phyloP scores from a whole-genome alignment of 805 yeast species.

The Metschnikowia santaceciliae region DNA sequence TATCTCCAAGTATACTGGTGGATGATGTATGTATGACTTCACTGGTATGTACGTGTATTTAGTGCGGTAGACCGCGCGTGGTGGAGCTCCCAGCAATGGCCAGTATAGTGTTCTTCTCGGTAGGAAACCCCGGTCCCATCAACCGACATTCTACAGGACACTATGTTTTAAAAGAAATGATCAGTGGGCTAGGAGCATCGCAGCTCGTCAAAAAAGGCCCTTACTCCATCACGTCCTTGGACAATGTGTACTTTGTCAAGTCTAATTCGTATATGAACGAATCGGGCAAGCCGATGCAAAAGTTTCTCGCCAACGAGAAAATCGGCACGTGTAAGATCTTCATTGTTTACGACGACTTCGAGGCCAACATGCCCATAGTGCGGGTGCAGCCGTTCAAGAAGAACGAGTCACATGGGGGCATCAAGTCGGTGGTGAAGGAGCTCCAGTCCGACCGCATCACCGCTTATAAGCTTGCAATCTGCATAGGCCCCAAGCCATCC shows the following conservation, averaged over 20 bases:
- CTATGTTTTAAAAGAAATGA: slow-evolving; percentile 25
- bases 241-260: slow-evolving; percentile 28
- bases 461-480: slow-evolving; percentile 34
- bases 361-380: slow-evolving; percentile 28
- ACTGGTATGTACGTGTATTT: no score
- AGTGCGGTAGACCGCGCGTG: neutral
- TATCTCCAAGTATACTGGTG: neutral
- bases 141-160: slow-evolving; percentile 42
- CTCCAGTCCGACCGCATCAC: slow-evolving; percentile 7
- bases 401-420: slow-evolving; percentile 40
- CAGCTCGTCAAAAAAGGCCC: slow-evolving; percentile 27
- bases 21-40: neutral
- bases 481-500: slow-evolving; percentile 41
- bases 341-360: slow-evolving; percentile 39
- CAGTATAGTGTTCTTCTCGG: slow-evolving; percentile 23
- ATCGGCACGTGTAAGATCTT: slow-evolving; percentile 19
- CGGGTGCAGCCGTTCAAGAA: slow-evolving; percentile 28
- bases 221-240: slow-evolving; percentile 25
- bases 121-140: slow-evolving; percentile 40
- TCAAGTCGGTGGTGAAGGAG: slow-evolving; percentile 22
- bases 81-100: neutral
- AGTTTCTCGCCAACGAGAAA: slow-evolving; percentile 21
- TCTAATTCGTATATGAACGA: slow-evolving; percentile 41
- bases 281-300: slow-evolving; percentile 28
- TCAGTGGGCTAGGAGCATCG: slow-evolving; percentile 24